A percentile compares a stretch with the other conserved stretches of the same genome.
Evolutionary conservation across 1,284 basidiomycete genomes (phyloP).

Genomic region (Athelia sp.): DNA sequence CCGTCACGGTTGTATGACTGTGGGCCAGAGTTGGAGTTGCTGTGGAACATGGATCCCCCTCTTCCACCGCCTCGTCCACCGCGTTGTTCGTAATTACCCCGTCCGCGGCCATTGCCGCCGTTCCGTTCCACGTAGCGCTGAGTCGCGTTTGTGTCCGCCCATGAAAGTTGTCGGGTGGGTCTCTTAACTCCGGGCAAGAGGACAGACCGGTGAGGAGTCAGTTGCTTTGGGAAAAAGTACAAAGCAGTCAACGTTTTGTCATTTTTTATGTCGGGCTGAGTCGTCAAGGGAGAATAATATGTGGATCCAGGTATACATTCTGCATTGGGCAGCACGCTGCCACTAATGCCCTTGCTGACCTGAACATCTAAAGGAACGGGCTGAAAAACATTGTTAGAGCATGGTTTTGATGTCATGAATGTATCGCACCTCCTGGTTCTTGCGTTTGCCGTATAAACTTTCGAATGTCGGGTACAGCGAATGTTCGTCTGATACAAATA

Average conservation of each 20-base stretch:
- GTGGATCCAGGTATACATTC: slow-evolving; percentile 90
- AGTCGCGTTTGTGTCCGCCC: slow-evolving; percentile 68
- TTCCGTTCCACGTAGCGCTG: slow-evolving; percentile 20
- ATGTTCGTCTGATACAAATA: slow-evolving; percentile 87
- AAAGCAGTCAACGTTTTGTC: slow-evolving; percentile 85
- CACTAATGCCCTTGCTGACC: slow-evolving; percentile 76
- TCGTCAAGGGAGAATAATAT: slow-evolving; percentile 70
- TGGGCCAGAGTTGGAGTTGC: slow-evolving; percentile 14
- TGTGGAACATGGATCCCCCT: slow-evolving; percentile 37
- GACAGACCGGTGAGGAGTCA: slow-evolving; percentile 80
- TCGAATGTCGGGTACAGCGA: slow-evolving; percentile 84
- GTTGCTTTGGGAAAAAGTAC: slow-evolving; percentile 88
- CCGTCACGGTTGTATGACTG: slow-evolving; percentile 20
- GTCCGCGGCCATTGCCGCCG: slow-evolving; percentile 45
- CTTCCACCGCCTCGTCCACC: slow-evolving; percentile 23
- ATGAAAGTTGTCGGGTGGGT: slow-evolving; percentile 58
- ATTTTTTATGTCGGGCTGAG: slow-evolving; percentile 75
- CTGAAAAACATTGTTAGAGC: slow-evolving; percentile 28
- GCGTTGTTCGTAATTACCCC: slow-evolving; percentile 37
- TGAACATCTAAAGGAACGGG: slow-evolving; percentile 66
- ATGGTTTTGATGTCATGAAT: slow-evolving; percentile 4
- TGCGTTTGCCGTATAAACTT: slow-evolving; percentile 86
- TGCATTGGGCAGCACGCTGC: slow-evolving; percentile 79
- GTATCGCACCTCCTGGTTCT: slow-evolving; percentile 66
- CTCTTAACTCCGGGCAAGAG: slow-evolving; percentile 74